Evolutionary conservation across 257 asterid genomes (phyloP).

Genomic region (Capsicum baccatum): DNA sequence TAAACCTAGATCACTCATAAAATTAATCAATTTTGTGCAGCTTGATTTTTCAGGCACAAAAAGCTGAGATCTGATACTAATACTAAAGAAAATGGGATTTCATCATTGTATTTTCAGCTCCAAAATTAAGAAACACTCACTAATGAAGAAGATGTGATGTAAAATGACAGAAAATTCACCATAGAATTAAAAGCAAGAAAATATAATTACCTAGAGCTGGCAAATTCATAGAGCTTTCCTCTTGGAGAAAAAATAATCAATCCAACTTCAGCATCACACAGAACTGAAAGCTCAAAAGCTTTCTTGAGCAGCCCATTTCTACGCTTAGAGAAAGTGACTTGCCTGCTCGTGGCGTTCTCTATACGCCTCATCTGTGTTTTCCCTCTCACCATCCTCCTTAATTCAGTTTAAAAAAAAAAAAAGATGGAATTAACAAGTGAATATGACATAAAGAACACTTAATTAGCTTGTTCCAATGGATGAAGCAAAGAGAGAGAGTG

Average conservation of each 20-base stretch:
- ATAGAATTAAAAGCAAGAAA: no score
- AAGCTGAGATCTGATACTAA: constrained; percentile 21
- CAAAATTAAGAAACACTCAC: background rate
- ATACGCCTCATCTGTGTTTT: constrained; percentile 95
- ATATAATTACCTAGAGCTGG: constrained; percentile 82
- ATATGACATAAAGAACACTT: background rate
- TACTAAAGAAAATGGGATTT: background rate
- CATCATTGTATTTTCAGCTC: background rate
- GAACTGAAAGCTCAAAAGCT: constrained; percentile 84
- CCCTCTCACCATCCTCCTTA: constrained; percentile 71
- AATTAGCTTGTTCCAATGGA: no score
- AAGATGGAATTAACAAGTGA: background rate
- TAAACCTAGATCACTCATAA: constrained; percentile 12
- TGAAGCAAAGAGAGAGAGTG: background rate
- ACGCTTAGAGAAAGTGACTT: constrained; percentile 91
- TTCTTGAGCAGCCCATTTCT: constrained; percentile 82
- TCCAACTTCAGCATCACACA: constrained; percentile 87
- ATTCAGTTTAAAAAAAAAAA: no score
- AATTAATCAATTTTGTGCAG: background rate
- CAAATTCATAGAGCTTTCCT: constrained; percentile 80
- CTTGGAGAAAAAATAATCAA: constrained; percentile 78
- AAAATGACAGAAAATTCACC: no score
- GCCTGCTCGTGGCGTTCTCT: constrained; percentile 88
- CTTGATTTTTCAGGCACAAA: background rate
- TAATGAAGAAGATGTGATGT: background rate